Evolutionary conservation across 768 basidiomycete species (phyloP).

Genomic region (Lentinula detonsa): DNA sequence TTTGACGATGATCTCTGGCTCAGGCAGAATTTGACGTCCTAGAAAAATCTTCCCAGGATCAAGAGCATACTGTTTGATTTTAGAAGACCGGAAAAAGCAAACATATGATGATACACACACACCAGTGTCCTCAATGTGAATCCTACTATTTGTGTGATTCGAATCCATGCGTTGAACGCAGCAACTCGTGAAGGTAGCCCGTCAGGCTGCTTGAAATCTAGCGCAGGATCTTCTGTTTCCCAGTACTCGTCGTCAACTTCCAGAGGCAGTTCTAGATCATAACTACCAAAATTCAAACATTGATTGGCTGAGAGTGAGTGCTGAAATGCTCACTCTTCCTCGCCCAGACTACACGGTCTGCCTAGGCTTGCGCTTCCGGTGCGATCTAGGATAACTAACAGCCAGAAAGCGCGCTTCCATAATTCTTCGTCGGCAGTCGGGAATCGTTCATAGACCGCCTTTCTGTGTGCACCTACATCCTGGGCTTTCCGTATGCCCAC

Average conservation of each 20-base stretch:
- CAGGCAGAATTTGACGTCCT: slow-evolving; percentile 45
- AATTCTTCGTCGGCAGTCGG: slow-evolving; percentile 57
- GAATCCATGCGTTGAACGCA: slow-evolving; percentile 59
- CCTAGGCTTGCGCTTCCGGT: slow-evolving; percentile 48
- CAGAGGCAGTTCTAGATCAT: slow-evolving; percentile 75
- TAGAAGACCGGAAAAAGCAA: neutral
- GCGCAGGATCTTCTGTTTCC: slow-evolving; percentile 42
- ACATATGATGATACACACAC: neutral
- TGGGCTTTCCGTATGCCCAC: slow-evolving; percentile 58
- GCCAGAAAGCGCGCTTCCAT: slow-evolving; percentile 80
- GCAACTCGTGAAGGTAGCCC: slow-evolving; percentile 51
- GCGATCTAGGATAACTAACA: slow-evolving; percentile 55
- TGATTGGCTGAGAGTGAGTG: neutral
- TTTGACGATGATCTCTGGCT: slow-evolving; percentile 53
- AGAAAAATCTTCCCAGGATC: slow-evolving; percentile 54
- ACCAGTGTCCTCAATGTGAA: slow-evolving; percentile 68
- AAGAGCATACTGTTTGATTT: slow-evolving; percentile 53
- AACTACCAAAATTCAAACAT: slow-evolving; percentile 37
- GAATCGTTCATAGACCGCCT: slow-evolving; percentile 42
- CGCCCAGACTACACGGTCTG: slow-evolving; percentile 46
- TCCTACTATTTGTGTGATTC: slow-evolving; percentile 62
- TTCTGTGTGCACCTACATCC: slow-evolving; percentile 74
- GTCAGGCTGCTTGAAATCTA: slow-evolving; percentile 63
- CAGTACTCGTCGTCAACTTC: slow-evolving; percentile 84
- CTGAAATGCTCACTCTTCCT: slow-evolving; percentile 54